phyloP scores from a whole-genome alignment of 2,329 filamentous ascomycete genomes.

The Fonsecaea nubica region DNA sequence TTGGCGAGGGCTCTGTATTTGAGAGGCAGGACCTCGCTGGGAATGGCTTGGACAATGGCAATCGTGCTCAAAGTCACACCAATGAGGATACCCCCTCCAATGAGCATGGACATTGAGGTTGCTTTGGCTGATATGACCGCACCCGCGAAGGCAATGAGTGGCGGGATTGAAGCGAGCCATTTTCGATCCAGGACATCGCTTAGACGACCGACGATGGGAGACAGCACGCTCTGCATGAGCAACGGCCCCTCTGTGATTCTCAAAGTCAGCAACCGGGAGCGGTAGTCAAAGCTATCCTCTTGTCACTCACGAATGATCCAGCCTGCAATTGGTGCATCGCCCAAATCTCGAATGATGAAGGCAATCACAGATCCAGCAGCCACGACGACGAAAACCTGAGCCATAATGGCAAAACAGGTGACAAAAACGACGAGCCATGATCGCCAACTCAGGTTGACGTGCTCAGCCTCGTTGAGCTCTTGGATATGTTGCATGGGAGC shows the following conservation, averaged over 20 bases:
- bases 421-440: slow-evolving; percentile 61
- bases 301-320: slow-evolving; percentile 59
- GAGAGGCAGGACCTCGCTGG: slow-evolving; percentile 62
- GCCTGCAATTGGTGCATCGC: slow-evolving; percentile 57
- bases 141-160: slow-evolving; percentile 61
- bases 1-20: slow-evolving; percentile 65
- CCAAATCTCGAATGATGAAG: slow-evolving; percentile 63
- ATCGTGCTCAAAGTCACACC: slow-evolving; percentile 62
- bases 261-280: slow-evolving; percentile 8
- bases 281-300: background rate
- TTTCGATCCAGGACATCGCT: slow-evolving; percentile 65
- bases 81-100: slow-evolving; percentile 65
- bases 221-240: slow-evolving; percentile 64
- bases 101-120: slow-evolving; percentile 62
- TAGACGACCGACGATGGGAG: slow-evolving; percentile 62
- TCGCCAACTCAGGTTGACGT: slow-evolving; percentile 61
- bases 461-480: slow-evolving; percentile 41
- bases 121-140: slow-evolving; percentile 63
- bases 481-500: slow-evolving; percentile 34
- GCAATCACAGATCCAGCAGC: slow-evolving; percentile 63
- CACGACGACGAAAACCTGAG: slow-evolving; percentile 63
- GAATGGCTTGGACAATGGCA: slow-evolving; percentile 62
- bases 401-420: slow-evolving; percentile 60
- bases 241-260: slow-evolving; percentile 56
- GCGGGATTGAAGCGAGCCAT: slow-evolving; percentile 59